A percentile compares a stretch with the other conserved stretches of the same genome.
These are phyloP conservation scores for Echinochloa phyllopogon DNA, from an alignment of 176 grass and related monocot genomes.

Conservation along the genomic window DNA sequence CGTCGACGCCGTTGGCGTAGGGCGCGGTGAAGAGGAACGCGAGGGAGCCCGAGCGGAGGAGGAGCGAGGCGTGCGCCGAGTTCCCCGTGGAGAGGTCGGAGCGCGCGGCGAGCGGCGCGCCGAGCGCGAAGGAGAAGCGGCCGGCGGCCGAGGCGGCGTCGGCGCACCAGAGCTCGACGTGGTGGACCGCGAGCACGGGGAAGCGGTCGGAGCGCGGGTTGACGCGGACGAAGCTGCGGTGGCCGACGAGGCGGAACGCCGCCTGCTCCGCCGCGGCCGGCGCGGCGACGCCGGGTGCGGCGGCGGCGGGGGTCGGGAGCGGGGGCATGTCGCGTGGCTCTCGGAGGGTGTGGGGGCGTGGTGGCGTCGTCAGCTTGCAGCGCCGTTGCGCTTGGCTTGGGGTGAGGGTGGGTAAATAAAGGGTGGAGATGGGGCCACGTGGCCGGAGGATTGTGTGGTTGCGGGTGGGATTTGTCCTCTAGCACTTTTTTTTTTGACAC, in stretches of 20 bases:
- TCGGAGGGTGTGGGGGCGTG: not conserved
- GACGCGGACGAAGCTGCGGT: conserved; percentile 54
- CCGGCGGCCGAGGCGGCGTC: conserved; percentile 67
- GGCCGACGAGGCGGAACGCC: conserved; percentile 54
- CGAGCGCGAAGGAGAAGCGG: conserved; percentile 85
- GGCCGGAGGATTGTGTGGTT: not conserved
- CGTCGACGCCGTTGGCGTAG: conserved; percentile 42
- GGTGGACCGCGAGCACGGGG: conserved; percentile 72
- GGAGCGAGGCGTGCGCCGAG: conserved; percentile 73
- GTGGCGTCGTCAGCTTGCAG: conserved; percentile 2
- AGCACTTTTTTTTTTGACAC: no score
- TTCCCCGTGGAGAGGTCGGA: conserved; percentile 95
- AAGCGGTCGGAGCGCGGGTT: conserved; percentile 76
- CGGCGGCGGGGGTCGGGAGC: conserved; percentile 7
- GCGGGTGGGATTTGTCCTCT: conserved; percentile 44
- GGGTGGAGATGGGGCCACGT: conserved; percentile 42
- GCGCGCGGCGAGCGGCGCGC: conserved; percentile 63
- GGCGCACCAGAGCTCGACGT: conserved; percentile 87
- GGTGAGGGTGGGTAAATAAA: conserved; percentile 35
- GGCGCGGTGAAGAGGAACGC: conserved; percentile 89
- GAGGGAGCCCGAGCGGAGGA: conserved; percentile 75
- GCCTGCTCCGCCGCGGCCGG: not conserved
- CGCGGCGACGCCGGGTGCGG: not conserved
- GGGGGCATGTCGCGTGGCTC: conserved; percentile 43
- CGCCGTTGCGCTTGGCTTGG: not conserved